These are phyloP conservation scores for Phytophthora brassicae DNA, from an alignment of 352 stramenopile species.

Conservation along the genomic window DNA sequence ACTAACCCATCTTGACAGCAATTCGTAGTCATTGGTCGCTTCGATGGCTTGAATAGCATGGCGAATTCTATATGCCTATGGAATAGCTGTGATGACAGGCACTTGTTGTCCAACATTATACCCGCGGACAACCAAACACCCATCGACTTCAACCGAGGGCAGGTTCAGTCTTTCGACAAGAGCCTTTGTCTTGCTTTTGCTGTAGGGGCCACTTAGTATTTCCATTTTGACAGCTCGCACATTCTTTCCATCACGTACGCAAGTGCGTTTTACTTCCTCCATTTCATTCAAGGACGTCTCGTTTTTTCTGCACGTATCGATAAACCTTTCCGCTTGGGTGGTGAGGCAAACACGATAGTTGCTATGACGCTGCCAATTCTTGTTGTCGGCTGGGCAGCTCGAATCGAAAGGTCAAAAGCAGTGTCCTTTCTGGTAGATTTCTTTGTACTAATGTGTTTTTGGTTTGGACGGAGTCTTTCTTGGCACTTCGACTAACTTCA, in stretches of 20 bases:
- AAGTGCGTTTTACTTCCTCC: background rate
- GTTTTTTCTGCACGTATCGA: constrained; percentile 1
- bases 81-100: background rate
- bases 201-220: background rate
- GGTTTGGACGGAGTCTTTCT: too few species aligned
- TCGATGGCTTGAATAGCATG: background rate
- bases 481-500: too few species aligned
- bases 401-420: too few species aligned
- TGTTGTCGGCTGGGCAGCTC: too few species aligned
- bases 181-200: background rate
- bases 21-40: background rate
- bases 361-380: too few species aligned
- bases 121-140: background rate
- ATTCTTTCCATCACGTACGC: background rate
- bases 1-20: constrained; percentile 1
- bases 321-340: background rate
- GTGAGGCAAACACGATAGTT: background rate
- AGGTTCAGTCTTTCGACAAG: background rate
- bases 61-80: background rate
- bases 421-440: too few species aligned
- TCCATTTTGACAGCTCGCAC: background rate
- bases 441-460: too few species aligned
- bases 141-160: background rate
- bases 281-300: background rate
- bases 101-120: background rate